Percentiles rank a stretch among this genome's conserved stretches.
Conservation (phyloP, 805 yeast genomes). For the Ogataea nakhonphanomensis region DNA sequence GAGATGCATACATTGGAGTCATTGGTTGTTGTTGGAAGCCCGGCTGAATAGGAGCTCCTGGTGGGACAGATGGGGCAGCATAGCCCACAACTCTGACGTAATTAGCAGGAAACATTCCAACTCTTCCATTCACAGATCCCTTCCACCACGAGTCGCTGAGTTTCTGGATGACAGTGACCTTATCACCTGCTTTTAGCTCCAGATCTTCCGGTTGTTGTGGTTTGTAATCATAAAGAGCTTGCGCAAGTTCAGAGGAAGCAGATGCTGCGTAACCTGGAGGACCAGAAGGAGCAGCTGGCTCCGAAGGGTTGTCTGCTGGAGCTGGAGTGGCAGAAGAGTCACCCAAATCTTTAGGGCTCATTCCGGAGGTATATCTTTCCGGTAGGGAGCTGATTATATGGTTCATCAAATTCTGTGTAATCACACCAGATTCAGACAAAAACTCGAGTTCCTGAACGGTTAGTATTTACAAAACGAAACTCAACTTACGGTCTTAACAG, state of each 20-base stretch:
- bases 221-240: conserved; percentile 70
- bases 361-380: conserved; percentile 47
- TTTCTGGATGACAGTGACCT: conserved; percentile 65
- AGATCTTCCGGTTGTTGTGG: conserved; percentile 80
- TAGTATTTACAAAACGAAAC: background rate
- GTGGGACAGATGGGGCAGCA: conserved; percentile 13
- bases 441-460: conserved; percentile 64
- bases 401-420: conserved; percentile 52
- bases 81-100: conserved; percentile 53
- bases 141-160: conserved; percentile 89
- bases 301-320: no score
- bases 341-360: conserved; percentile 28
- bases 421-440: conserved; percentile 68
- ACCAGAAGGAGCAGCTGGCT: conserved; percentile 8
- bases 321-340: conserved; percentile 2
- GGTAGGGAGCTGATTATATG: conserved; percentile 55
- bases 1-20: conserved; percentile 17
- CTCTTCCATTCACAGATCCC: conserved; percentile 56
- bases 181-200: conserved; percentile 60
- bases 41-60: conserved; percentile 14
- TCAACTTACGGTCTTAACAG: conserved; percentile 49
- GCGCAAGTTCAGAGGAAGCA: conserved; percentile 40
- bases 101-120: conserved; percentile 88
- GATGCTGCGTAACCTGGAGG: conserved; percentile 12
- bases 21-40: conserved; percentile 24